A percentile compares a stretch with the other conserved stretches of the same genome.
Evolutionary conservation across 2,329 filamentous ascomycete genomes (phyloP).

Genomic region (Epicoccum sorghinum): DNA sequence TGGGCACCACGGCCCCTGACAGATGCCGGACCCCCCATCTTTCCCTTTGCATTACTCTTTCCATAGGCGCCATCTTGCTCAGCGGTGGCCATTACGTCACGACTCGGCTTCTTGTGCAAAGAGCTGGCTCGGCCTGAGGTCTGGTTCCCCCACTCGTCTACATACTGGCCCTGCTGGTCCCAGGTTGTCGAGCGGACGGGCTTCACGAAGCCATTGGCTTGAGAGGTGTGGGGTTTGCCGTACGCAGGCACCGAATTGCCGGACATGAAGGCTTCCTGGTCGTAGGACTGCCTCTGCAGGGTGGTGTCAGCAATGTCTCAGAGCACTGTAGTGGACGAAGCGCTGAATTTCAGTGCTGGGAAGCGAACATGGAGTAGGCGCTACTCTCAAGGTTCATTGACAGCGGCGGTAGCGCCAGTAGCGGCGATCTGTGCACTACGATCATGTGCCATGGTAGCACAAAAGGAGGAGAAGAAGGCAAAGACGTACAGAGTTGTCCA

Average conservation of each 20-base stretch:
- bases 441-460: constrained; percentile 3
- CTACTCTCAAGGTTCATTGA: constrained; percentile 28
- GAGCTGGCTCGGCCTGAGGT: constrained; percentile 44
- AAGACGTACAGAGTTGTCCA: constrained; percentile 44
- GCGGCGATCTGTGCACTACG: constrained; percentile 8
- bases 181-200: constrained; percentile 37
- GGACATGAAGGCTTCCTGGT: constrained; percentile 45
- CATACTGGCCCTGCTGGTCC: constrained; percentile 38
- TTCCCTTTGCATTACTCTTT: constrained; percentile 33
- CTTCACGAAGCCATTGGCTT: constrained; percentile 43
- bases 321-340: not conserved
- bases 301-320: constrained; percentile 28
- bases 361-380: constrained; percentile 21
- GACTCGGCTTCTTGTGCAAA: constrained; percentile 49
- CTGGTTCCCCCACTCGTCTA: constrained; percentile 35
- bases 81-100: constrained; percentile 50
- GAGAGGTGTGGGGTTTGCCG: constrained; percentile 39
- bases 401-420: constrained; percentile 30
- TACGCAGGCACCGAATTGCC: constrained; percentile 39
- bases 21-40: constrained; percentile 15
- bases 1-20: constrained; percentile 29
- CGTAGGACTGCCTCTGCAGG: constrained; percentile 36
- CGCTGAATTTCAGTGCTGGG: constrained; percentile 2
- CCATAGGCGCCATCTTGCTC: constrained; percentile 57
- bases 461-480: constrained; percentile 1